Base-by-base conservation (phyloP, 257 asterid species). In the Nicotiana benthamiana region DNA sequence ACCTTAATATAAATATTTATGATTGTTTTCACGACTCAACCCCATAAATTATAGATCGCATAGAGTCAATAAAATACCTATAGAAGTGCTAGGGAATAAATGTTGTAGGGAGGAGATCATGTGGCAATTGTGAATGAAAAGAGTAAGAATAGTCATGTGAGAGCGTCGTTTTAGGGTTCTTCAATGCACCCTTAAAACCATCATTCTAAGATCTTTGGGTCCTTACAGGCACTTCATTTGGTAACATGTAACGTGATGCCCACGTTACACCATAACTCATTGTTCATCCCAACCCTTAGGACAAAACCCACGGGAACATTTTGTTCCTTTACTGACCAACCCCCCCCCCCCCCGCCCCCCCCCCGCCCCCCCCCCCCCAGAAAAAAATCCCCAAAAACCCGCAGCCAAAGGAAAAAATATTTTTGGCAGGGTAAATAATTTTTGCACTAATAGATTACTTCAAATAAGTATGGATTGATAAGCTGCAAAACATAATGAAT, bases 261-360 rank as follows among this genome's bases (percentile, higher is more conserved):
- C 81, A 77, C 54, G 72, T 77, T 77, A 77, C 22, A 43, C 81
- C 70, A 57, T 77, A 54, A 77, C 80, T 77, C 80, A 9, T 30
- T 32, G 68, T 77, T 40, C 72, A 64, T 11, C 30, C 72, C 46
- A 51, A 4, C 17, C 18, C 81, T 18, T 20, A 57, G 36, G 26
- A 77, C 72, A 77, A 59, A 77, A 22, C 72, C 72, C 59, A 77
- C 15, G 4, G 4, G 36, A 59, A 59, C 81, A 32, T 13, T 77
- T 59, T 59, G 40, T 61, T 24, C 72, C 72, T 77, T 77, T 36
- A n/a, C 72, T 77, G 6, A 28, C 32, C 67, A 76, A 54, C 27
- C 13, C 16, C 20, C 26, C 2, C 2, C 10, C 15, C 51, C 12
- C 24, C 9, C 26, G 26, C 34, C 26, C 75, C 26, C 34, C 5